These are phyloP conservation scores for Passalora sequoiae DNA, from an alignment of 2,329 filamentous ascomycete genomes.

Conservation along the genomic window DNA sequence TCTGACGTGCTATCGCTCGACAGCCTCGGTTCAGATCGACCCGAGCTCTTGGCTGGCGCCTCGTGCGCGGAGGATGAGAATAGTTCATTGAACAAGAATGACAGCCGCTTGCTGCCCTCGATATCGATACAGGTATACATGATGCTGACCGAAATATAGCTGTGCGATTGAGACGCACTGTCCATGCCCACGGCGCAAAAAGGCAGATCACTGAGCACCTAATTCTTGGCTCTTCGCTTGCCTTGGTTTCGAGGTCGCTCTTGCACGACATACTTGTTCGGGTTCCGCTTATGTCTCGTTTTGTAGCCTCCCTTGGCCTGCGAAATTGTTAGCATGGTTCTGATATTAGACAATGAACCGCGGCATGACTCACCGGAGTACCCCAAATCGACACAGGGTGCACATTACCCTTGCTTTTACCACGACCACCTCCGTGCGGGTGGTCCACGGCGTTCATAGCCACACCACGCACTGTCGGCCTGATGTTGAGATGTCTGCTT, in stretches of 20 bases:
- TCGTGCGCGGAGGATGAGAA: no score
- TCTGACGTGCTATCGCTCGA: no score
- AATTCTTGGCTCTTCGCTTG: slow-evolving; percentile 58
- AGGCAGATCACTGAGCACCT: slow-evolving; percentile 10
- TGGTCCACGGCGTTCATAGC: slow-evolving; percentile 99
- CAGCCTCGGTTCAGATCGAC: no score
- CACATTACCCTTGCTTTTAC: slow-evolving; percentile 98
- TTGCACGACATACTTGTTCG: slow-evolving; percentile 86
- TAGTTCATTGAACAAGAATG: no score
- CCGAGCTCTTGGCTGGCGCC: no score
- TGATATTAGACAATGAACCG: no score
- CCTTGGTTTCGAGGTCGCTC: slow-evolving; percentile 83
- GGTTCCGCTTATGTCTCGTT: slow-evolving; percentile 79
- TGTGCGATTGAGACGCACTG: no score
- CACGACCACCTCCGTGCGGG: slow-evolving; percentile 96
- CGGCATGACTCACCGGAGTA: slow-evolving; percentile 77
- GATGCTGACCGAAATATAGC: no score
- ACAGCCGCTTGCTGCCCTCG: no score
- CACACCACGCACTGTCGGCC: slow-evolving; percentile 91
- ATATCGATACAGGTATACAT: no score
- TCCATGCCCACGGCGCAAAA: no score
- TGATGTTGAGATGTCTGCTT: slow-evolving; percentile 86
- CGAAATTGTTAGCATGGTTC: slow-evolving; percentile 16
- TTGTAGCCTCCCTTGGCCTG: slow-evolving; percentile 81
- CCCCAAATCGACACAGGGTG: slow-evolving; percentile 96